Conservation (phyloP, 495 filamentous ascomycete genomes). For the Saxophila tyrrhenica region DNA sequence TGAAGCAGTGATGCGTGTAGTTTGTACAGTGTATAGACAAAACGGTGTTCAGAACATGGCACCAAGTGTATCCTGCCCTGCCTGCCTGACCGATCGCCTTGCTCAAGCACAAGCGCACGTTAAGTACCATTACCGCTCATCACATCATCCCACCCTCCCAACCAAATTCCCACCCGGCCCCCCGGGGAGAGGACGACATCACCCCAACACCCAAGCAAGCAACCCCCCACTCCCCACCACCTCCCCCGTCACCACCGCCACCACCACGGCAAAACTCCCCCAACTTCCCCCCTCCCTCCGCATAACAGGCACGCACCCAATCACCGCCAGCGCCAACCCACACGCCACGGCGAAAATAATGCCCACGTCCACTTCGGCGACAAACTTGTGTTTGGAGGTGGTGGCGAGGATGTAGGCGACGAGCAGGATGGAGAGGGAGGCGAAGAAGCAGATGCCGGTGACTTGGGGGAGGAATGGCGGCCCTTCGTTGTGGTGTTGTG, state of each 20-base stretch:
- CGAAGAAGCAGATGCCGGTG: slow-evolving; percentile 9
- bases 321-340: slow-evolving; percentile 43
- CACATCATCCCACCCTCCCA: no score
- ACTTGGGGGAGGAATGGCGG: background rate
- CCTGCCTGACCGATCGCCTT: no score
- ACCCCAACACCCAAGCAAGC: slow-evolving; percentile 30
- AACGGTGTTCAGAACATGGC: background rate
- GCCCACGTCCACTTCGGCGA: slow-evolving; percentile 48
- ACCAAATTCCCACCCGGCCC: no score
- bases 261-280: slow-evolving; percentile 34
- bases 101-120: no score
- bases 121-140: no score
- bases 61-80: no score
- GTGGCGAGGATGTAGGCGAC: slow-evolving; percentile 42
- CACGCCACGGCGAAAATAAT: slow-evolving; percentile 47
- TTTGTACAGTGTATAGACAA: background rate
- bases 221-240: slow-evolving; percentile 43
- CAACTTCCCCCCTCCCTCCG: slow-evolving; percentile 34
- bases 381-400: slow-evolving; percentile 42
- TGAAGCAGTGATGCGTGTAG: slow-evolving; percentile 35
- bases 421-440: slow-evolving; percentile 36
- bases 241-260: slow-evolving; percentile 34
- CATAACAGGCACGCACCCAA: slow-evolving; percentile 40
- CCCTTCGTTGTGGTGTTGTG: background rate
- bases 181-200: no score